phyloP scores from a whole-genome alignment of 148 eudicot species.

The Rhododendron simsii region DNA sequence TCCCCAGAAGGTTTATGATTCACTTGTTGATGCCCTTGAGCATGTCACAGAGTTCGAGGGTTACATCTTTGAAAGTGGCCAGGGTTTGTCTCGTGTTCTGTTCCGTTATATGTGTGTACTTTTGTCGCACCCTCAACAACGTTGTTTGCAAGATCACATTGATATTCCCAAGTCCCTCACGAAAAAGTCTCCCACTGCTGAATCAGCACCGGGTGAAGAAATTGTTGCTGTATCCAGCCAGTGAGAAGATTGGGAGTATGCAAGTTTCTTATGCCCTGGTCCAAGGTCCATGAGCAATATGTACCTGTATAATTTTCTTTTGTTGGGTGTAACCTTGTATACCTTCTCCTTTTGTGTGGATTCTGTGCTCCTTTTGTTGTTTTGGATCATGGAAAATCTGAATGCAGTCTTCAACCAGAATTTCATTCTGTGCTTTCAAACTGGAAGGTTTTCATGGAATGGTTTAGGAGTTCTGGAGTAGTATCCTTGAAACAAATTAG shows the following conservation, averaged over 20 bases:
- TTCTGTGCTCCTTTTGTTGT: background rate
- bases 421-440: background rate
- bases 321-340: background rate
- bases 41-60: constrained; percentile 79
- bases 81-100: constrained; percentile 67
- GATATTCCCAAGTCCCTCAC: constrained; percentile 62
- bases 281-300: background rate
- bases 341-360: background rate
- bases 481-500: background rate
- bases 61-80: constrained; percentile 86
- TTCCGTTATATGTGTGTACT: constrained; percentile 71
- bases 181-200: constrained; percentile 51
- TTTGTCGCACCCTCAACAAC: constrained; percentile 87
- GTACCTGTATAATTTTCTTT: background rate
- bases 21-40: constrained; percentile 84
- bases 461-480: background rate
- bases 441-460: background rate
- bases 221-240: constrained; percentile 45
- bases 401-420: background rate
- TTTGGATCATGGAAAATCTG: background rate
- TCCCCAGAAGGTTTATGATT: constrained; percentile 90
- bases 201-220: constrained; percentile 43
- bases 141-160: constrained; percentile 76
- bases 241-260: constrained; percentile 17
- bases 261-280: background rate